Evolutionary conservation across 1,284 basidiomycete species (phyloP).

Genomic region (Pyrrhoderma lamaoense): DNA sequence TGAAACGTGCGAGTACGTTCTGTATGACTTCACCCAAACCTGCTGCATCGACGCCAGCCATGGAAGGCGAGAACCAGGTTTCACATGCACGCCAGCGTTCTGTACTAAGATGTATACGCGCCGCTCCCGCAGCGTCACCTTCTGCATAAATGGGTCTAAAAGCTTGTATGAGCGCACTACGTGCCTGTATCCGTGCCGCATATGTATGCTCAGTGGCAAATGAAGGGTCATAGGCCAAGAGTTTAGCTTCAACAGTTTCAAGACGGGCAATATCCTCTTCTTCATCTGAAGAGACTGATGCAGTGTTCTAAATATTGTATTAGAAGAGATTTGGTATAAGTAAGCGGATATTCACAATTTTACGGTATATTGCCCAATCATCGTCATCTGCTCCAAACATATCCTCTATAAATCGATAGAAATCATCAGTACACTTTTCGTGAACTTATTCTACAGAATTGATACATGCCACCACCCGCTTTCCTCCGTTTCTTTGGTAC

Average conservation of each 20-base stretch:
- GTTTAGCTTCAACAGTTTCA: constrained; percentile 69
- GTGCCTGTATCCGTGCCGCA: constrained; percentile 66
- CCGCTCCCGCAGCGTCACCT: constrained; percentile 59
- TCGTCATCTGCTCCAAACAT: constrained; percentile 93
- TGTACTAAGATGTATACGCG: constrained; percentile 87
- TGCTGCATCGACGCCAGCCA: constrained; percentile 93
- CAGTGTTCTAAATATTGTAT: constrained; percentile 50
- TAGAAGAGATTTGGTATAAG: background rate
- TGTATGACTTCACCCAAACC: constrained; percentile 89
- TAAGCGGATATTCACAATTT: constrained; percentile 59
- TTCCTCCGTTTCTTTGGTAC: constrained; percentile 77
- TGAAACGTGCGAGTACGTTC: constrained; percentile 79
- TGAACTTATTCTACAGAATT: background rate
- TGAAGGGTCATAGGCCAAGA: constrained; percentile 77
- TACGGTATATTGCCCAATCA: constrained; percentile 97
- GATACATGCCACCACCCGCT: constrained; percentile 57
- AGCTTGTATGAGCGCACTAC: constrained; percentile 79
- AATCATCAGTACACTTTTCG: constrained; percentile 8
- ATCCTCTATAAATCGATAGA: constrained; percentile 66
- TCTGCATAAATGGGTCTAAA: constrained; percentile 72
- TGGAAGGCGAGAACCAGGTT: constrained; percentile 86
- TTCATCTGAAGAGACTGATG: constrained; percentile 89
- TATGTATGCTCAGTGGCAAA: constrained; percentile 83
- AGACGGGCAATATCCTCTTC: constrained; percentile 83
- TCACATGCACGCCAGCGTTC: constrained; percentile 93